These are phyloP conservation scores for Zopfia rhizophila DNA, from an alignment of 2,329 filamentous ascomycete genomes.

Conservation along the genomic window DNA sequence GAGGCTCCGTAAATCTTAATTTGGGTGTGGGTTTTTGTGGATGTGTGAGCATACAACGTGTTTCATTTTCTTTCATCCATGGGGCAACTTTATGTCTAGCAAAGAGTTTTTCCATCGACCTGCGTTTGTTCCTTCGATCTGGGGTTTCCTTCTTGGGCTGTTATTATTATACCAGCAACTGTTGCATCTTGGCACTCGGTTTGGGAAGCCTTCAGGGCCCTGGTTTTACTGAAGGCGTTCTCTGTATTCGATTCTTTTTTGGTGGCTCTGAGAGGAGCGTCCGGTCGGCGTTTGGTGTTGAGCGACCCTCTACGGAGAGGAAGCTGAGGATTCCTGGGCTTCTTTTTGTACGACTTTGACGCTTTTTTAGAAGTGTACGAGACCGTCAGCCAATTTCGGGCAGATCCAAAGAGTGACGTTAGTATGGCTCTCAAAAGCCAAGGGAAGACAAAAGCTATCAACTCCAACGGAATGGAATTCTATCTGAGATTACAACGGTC, in stretches of 20 bases:
- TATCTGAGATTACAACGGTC: too few relatives aligned
- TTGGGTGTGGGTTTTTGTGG: conserved; percentile 6
- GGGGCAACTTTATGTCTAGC: conserved; percentile 1
- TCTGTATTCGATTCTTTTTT: conserved; percentile 27
- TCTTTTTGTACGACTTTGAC: conserved; percentile 35
- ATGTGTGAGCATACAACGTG: conserved; percentile 3
- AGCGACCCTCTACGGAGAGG: conserved; percentile 9
- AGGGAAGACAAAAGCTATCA: conserved; percentile 20
- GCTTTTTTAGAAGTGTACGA: conserved; percentile 45
- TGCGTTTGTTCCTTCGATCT: conserved; percentile 6
- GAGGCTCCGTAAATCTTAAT: conserved; percentile 38
- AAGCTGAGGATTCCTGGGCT: conserved; percentile 19
- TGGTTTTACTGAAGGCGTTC: conserved; percentile 41
- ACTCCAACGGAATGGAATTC: too few relatives aligned
- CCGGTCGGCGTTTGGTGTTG: conserved; percentile 31
- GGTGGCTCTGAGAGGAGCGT: conserved; percentile 24
- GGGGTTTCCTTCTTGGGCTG: conserved; percentile 23
- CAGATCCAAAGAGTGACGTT: conserved; percentile 25
- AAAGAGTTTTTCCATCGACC: conserved; percentile 11
- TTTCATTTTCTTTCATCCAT: conserved; percentile 8
- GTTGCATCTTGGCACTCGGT: conserved; percentile 46
- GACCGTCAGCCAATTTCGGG: conserved; percentile 25
- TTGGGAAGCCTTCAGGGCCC: conserved; percentile 37
- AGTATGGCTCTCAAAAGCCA: conserved; percentile 13
- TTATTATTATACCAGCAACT: conserved; percentile 40